Conservation (phyloP, 163 green algal genomes). For the Volvox carteri region DNA sequence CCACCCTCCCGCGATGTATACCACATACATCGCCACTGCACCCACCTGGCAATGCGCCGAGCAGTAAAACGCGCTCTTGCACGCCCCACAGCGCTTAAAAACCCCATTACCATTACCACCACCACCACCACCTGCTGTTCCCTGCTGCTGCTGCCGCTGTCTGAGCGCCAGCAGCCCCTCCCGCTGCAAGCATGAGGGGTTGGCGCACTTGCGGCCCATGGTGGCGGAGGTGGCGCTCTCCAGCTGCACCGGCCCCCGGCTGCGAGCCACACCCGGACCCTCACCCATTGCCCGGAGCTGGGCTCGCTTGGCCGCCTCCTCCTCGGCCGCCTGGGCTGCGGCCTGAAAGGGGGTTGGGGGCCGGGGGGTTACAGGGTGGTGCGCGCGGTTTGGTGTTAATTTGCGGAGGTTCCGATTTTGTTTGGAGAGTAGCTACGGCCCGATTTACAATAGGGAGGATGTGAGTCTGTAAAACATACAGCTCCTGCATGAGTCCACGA, state of each 20-base stretch:
- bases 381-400: background rate
- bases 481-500: too few relatives aligned
- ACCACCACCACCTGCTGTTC: background rate
- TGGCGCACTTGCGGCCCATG: slow-evolving; percentile 65
- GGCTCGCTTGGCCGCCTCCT: slow-evolving; percentile 23
- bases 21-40: background rate
- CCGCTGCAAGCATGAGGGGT: slow-evolving; percentile 58
- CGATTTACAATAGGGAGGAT: too few relatives aligned
- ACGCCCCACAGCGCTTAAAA: slow-evolving; percentile 68
- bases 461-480: too few relatives aligned
- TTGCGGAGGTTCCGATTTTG: too few relatives aligned
- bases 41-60: slow-evolving; percentile 59
- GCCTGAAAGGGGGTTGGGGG: too few relatives aligned
- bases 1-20: background rate
- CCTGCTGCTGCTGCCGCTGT: background rate
- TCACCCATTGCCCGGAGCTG: slow-evolving; percentile 65
- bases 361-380: background rate
- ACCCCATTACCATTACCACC: background rate
- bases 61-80: slow-evolving; percentile 62
- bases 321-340: slow-evolving; percentile 12
- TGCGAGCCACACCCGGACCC: slow-evolving; percentile 57
- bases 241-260: slow-evolving; percentile 46
- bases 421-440: too few relatives aligned
- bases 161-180: slow-evolving; percentile 47
- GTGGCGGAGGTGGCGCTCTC: slow-evolving; percentile 33